Base-by-base conservation (phyloP, 768 basidiomycete species). In the Kwoniella sp. region DNA sequence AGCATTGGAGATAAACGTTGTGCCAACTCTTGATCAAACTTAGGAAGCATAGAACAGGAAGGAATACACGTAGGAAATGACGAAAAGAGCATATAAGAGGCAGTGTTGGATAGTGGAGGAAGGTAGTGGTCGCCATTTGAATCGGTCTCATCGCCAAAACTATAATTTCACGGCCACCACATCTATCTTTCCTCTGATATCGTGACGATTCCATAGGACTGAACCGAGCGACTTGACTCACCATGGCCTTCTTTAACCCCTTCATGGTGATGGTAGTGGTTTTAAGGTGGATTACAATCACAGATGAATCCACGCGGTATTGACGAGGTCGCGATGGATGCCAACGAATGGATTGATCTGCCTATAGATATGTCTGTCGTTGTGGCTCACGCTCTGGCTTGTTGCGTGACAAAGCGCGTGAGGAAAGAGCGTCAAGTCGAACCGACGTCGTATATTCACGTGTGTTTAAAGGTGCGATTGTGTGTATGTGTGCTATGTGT, bases 171-270 rank as follows among this genome's bases (percentile, higher is more conserved):
- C 33, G 6, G 6, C 33, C 13, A 33, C 33, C 33, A 33, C 40
- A 44, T 9, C 17, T 44, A 6, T 44, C 17, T 13, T 15, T 44
- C 40, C 40, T 9, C 3, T 3, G 17, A 44, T 44, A 4, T 9
- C 7, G 7, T 19, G 40, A 4, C 17, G 40, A 19, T 44, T 15
- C 8, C 7, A 9, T 10, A 9, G 8, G 21, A 33, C 30, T 19
- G 12, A 49, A 27, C 25, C 22, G 6, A 24, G n/a, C 53, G 15
- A 27, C 17, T 12, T 44, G 29, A 78, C 80, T 72, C 48, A 82
- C 81, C 75, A 81, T 78, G n/a, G 75, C 76, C 68, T 82, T 82
- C 71, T 82, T 82, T 56, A 82, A 69, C 1, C 77, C 77, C 75
- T 82, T 82, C 81, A 81, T 81, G 24, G 36, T 62, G 60, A 6